Evolutionary conservation across 164 flowering plant genomes (phyloP).

Genomic region (Annona cherimola): DNA sequence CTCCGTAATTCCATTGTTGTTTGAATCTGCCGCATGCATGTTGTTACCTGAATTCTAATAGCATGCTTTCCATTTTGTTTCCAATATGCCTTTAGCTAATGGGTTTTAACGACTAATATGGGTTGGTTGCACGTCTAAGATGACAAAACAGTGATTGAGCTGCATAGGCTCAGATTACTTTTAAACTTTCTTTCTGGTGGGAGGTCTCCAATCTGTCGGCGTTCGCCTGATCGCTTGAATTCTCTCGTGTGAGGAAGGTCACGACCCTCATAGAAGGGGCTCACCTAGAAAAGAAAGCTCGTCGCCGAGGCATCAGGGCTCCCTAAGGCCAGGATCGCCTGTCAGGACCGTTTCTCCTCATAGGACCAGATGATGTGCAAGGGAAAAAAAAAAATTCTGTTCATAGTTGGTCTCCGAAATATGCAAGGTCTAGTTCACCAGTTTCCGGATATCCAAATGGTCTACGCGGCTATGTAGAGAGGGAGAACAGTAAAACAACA

Average conservation of each 20-base stretch:
- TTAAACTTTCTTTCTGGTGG: too few species aligned
- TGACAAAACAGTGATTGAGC: too few species aligned
- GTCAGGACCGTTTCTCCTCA: slow-evolving; percentile 20
- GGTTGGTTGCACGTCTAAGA: too few species aligned
- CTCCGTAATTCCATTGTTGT: too few species aligned
- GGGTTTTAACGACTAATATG: too few species aligned
- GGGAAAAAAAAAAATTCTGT: slow-evolving; percentile 27
- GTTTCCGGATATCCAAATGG: slow-evolving; percentile 38
- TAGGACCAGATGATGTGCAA: slow-evolving; percentile 15
- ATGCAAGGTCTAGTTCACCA: slow-evolving; percentile 19
- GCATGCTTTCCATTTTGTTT: too few species aligned
- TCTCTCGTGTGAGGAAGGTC: slow-evolving; percentile 47
- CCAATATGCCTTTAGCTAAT: too few species aligned
- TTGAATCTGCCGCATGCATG: too few species aligned
- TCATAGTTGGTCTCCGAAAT: slow-evolving; percentile 26
- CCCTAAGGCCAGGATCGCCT: slow-evolving; percentile 36
- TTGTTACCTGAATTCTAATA: too few species aligned
- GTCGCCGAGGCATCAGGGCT: slow-evolving; percentile 35
- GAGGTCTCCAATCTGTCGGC: slow-evolving; percentile 19
- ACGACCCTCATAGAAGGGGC: slow-evolving; percentile 24
- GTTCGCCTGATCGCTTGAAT: slow-evolving; percentile 22
- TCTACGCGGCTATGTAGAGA: slow-evolving; percentile 35
- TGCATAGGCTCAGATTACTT: too few species aligned
- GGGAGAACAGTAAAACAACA: slow-evolving; percentile 23
- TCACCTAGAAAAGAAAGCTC: slow-evolving; percentile 20